phyloP scores from a whole-genome alignment of 2,329 filamentous ascomycete species.

The Xylaria sp. region DNA sequence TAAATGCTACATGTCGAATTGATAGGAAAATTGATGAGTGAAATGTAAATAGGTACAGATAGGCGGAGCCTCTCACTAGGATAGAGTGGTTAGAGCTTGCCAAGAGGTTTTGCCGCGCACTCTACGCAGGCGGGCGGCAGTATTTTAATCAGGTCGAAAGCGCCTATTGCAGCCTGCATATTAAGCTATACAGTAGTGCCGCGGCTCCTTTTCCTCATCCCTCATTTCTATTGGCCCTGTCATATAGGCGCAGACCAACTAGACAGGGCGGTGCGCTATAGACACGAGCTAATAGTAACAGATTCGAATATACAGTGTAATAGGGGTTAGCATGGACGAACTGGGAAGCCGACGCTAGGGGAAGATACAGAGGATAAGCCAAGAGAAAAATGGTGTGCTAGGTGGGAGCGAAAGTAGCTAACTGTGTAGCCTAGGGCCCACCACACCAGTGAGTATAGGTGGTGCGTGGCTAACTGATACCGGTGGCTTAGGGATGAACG shows the following conservation, averaged over 20 bases:
- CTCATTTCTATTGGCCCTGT: not conserved
- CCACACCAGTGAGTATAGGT: too few species aligned
- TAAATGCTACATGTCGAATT: slow-evolving; percentile 19
- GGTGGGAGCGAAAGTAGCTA: too few species aligned
- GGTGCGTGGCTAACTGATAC: too few species aligned
- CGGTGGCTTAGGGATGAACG: too few species aligned
- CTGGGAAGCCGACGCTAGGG: too few species aligned
- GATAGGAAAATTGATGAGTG: not conserved
- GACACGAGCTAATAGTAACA: not conserved
- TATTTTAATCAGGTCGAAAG: not conserved
- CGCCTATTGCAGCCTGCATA: not conserved
- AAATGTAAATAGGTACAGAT: too few species aligned
- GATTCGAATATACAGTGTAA: not conserved
- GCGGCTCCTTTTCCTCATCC: not conserved
- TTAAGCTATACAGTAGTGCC: not conserved
- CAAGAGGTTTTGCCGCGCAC: not conserved
- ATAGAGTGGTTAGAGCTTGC: not conserved
- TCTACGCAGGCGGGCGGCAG: not conserved
- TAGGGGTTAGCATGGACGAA: not conserved
- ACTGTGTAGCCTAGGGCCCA: too few species aligned
- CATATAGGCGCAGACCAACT: not conserved
- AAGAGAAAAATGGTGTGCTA: too few species aligned
- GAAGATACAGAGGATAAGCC: too few species aligned
- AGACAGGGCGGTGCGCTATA: not conserved
- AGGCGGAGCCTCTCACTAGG: too few species aligned